phyloP scores from a whole-genome alignment of 163 green algal species.

The Prototheca cutis region DNA sequence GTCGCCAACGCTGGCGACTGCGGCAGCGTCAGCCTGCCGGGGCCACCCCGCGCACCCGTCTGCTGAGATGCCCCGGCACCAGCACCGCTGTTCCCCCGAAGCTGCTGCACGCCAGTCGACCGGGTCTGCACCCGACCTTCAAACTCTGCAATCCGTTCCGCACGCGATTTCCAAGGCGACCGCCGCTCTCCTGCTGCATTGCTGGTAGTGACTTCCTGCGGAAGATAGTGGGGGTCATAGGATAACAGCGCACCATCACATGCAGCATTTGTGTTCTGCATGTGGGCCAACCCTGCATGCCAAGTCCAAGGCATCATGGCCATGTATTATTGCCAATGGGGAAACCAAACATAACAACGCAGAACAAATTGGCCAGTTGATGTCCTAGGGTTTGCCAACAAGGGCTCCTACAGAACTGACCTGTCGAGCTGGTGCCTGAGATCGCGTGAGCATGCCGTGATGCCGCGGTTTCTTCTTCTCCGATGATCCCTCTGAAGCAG shows the following conservation, averaged over 20 bases:
- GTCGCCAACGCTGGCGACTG: slow-evolving; percentile 40
- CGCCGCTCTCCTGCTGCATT: slow-evolving; percentile 30
- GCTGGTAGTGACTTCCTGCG: slow-evolving; percentile 10
- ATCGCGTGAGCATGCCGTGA: neutral
- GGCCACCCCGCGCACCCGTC: neutral
- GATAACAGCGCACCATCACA: too few species aligned
- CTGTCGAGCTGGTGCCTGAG: neutral
- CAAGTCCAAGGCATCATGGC: neutral
- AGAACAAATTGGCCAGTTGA: too few species aligned
- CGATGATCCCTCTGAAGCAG: neutral
- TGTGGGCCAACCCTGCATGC: too few species aligned
- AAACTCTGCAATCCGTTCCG: slow-evolving; percentile 19
- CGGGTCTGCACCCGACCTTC: slow-evolving; percentile 10
- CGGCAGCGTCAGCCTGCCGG: slow-evolving; percentile 9
- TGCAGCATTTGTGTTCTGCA: too few species aligned
- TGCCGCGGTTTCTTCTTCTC: neutral
- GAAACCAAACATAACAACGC: neutral
- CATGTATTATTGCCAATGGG: neutral
- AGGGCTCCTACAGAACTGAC: neutral
- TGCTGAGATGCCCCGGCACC: neutral
- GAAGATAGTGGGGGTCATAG: slow-evolving; percentile 5
- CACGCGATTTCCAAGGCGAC: slow-evolving; percentile 18
- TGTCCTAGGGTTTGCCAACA: neutral
- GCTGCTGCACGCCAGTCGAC: neutral
- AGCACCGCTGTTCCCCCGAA: neutral